Conservation (phyloP, 2,329 filamentous ascomycete species). For the Ascocoryne sarcoides region DNA sequence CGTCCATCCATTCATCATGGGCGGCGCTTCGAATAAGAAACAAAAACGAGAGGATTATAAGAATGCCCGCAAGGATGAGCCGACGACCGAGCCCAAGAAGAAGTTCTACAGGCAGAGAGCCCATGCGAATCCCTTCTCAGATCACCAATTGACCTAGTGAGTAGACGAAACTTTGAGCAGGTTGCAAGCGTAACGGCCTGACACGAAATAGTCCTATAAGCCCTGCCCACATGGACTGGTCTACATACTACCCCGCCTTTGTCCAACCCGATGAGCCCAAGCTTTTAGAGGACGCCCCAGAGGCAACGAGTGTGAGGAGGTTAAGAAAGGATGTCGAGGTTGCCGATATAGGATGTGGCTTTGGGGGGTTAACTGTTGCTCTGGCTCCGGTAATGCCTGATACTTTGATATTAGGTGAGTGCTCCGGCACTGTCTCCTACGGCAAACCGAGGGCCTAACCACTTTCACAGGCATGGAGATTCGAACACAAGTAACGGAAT, state of each 20-base stretch:
- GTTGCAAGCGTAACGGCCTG: conserved; percentile 21
- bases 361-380: conserved; percentile 82
- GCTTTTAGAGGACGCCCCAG: conserved; percentile 19
- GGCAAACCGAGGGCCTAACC: too few relatives aligned
- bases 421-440: background rate
- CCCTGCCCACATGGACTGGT: conserved; percentile 88
- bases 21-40: conserved; percentile 43
- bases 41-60: conserved; percentile 61
- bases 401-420: conserved; percentile 69
- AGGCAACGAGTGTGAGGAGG: conserved; percentile 17
- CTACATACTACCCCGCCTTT: conserved; percentile 70
- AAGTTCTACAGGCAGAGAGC: conserved; percentile 94
- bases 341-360: conserved; percentile 95
- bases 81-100: conserved; percentile 59
- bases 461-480: conserved; percentile 70
- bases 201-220: conserved; percentile 54
- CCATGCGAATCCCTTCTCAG: conserved; percentile 96
- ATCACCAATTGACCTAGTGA: conserved; percentile 84
- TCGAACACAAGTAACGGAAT: conserved; percentile 80
- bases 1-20: too few relatives aligned
- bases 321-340: conserved; percentile 72
- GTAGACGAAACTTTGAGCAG: conserved; percentile 25
- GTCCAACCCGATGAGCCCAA: conserved; percentile 34
- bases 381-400: conserved; percentile 74
- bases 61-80: conserved; percentile 41